Base-by-base conservation (phyloP, 2,329 filamentous ascomycete species). In the Diaporthe nobilis region DNA sequence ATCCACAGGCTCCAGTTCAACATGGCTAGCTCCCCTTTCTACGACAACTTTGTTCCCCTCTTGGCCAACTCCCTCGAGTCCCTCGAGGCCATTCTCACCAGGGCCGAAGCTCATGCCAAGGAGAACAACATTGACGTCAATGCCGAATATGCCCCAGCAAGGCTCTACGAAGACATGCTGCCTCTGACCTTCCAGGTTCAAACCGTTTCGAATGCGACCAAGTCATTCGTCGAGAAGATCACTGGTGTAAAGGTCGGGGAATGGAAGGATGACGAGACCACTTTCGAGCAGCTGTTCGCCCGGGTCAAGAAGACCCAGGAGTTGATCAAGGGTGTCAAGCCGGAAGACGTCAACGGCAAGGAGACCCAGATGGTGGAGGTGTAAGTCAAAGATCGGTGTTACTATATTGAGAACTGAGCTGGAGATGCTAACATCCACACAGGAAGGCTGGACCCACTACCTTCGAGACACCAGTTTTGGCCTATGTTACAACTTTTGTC, bases 401-500 rank as follows among this genome's bases (percentile, higher is more conserved):
- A 1, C 2, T 2, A 12, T 3, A 1, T 22, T 10, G 28, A 55
- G 9, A 6, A 39, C 8, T 17, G 3, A 34, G 12, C 37, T 25
- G 22, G 1, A 42, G 17, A 34, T 31, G 15, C 58, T 73, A 13
- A 73, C 25, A 20, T 3, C 6, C 20, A 34, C 5, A 17, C 17
- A 73, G 71, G 1, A 42, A 65, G n/a, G 25, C 42, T 25, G 47
- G 47, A 17, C 9, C 57, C 34, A 15, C 7, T 20, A 3, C 10
- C 13, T 47, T 47, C 7, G 58, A 75, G 3, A 47, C 57, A 20
- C 9, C 28, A 22, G 86, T 82, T 0, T 78, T 84, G 73, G 79
- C 81, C 1, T 91, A 90, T 78, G 78, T 89, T 15, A 79, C 82
- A 44, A 80, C 81, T 6, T 88, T 85, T 80, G 85, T 82, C 3